A percentile compares a stretch with the other conserved stretches of the same genome.
Conservation (phyloP, 2,329 filamentous ascomycete genomes). For the Sordariomycetes sp. region DNA sequence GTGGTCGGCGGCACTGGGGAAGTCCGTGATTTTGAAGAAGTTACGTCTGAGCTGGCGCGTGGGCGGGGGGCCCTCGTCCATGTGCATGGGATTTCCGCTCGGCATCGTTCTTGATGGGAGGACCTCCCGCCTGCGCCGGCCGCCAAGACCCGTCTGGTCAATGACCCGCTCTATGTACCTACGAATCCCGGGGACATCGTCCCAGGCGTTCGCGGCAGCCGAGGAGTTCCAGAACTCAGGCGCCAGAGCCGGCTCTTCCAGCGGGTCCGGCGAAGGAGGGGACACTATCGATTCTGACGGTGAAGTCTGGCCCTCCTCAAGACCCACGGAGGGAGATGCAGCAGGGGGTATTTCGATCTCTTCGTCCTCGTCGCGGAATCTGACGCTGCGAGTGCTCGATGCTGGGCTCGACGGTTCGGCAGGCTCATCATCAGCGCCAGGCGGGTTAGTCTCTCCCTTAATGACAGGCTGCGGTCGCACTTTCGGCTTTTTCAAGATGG, state of each 20-base stretch:
- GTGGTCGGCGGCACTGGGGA: conserved; percentile 70
- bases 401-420: conserved; percentile 1
- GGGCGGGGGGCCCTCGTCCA: not conserved
- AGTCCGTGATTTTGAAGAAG: conserved; percentile 69
- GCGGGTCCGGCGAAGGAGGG: conserved; percentile 14
- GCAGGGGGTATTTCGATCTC: not conserved
- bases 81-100: conserved; percentile 13
- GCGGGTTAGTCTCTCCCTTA: not conserved
- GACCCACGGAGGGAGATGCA: not conserved
- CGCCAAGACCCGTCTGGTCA: conserved; percentile 34
- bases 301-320: not conserved
- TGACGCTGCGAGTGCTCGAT: not conserved
- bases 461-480: not conserved
- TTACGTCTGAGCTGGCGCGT: conserved; percentile 4
- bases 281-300: not conserved
- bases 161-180: conserved; percentile 73
- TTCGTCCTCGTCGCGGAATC: not conserved
- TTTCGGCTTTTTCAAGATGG: not conserved
- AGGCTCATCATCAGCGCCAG: not conserved
- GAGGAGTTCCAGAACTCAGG: conserved; percentile 19
- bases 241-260: conserved; percentile 49
- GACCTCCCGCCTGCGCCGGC: conserved; percentile 12
- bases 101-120: conserved; percentile 5
- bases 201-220: conserved; percentile 67
- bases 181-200: conserved; percentile 79